These are phyloP conservation scores for Solanum commersonii DNA, from an alignment of 257 asterid species.

Conservation along the genomic window DNA sequence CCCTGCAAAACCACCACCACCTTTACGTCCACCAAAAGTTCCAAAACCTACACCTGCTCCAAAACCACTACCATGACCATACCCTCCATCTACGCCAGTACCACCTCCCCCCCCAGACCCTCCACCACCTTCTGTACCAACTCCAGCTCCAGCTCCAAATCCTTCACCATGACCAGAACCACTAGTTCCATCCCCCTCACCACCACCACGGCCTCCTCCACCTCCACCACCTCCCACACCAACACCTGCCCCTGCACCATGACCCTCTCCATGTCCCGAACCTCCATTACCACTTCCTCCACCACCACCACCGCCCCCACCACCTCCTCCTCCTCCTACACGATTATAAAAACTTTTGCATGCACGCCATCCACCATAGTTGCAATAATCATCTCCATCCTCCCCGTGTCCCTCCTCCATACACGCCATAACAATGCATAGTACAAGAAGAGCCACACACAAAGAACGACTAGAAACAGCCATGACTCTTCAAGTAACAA, in stretches of 20 bases:
- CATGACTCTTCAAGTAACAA: slow-evolving; percentile 1
- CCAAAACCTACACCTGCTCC: slow-evolving; percentile 7
- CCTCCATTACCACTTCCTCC: slow-evolving; percentile 8
- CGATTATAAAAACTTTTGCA: slow-evolving; percentile 2
- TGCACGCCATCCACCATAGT: slow-evolving; percentile 8
- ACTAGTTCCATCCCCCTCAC: background rate
- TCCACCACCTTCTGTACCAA: slow-evolving; percentile 4
- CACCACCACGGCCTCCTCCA: background rate
- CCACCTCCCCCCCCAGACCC: slow-evolving; percentile 9
- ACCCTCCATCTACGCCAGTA: background rate
- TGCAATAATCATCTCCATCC: slow-evolving; percentile 12
- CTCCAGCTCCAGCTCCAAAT: background rate
- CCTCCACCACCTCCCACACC: slow-evolving; percentile 1
- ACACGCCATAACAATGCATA: background rate
- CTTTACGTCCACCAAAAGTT: background rate
- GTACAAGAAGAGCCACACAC: background rate
- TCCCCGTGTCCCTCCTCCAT: background rate
- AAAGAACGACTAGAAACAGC: background rate
- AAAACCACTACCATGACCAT: slow-evolving; percentile 6
- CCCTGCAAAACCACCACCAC: background rate
- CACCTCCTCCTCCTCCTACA: background rate
- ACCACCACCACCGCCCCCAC: background rate
- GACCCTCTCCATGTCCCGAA: slow-evolving; percentile 3
- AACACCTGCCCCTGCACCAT: slow-evolving; percentile 2
- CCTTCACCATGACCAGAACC: slow-evolving; percentile 2